These are phyloP conservation scores for Phytomonas francai DNA, from an alignment of 208 protist genomes.

Conservation along the genomic window DNA sequence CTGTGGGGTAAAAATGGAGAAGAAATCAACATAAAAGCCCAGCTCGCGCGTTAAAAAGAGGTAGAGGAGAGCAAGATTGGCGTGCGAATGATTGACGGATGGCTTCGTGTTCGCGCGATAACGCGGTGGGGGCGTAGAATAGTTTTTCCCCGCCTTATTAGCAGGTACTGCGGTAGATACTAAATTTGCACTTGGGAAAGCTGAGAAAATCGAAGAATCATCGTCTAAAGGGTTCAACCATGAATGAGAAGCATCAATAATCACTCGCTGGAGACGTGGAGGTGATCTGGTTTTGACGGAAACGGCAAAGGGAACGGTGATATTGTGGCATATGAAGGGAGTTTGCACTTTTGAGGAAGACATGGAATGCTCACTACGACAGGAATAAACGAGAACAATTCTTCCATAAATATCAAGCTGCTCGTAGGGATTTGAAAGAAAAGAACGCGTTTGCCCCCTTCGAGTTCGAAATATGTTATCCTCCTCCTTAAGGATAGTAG, in stretches of 20 bases:
- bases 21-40: conserved; percentile 33
- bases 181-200: not conserved
- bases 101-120: conserved; percentile 68
- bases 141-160: not conserved
- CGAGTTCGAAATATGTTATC: not conserved
- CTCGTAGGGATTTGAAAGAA: not conserved
- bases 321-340: not conserved
- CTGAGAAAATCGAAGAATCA: not conserved
- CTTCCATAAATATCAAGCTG: not conserved
- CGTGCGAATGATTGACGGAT: conserved; percentile 94
- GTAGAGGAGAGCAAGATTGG: conserved; percentile 89
- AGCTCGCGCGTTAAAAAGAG: conserved; percentile 37
- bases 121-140: not conserved
- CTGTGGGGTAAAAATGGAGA: conserved; percentile 14
- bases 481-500: not conserved
- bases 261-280: conserved; percentile 63
- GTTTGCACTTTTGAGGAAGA: not conserved
- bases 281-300: conserved; percentile 27
- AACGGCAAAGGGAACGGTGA: not conserved
- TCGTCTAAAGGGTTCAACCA: conserved; percentile 82
- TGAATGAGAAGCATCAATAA: conserved; percentile 94
- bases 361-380: not conserved
- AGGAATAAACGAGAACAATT: not conserved
- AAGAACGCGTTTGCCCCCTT: not conserved
- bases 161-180: not conserved